phyloP scores from a whole-genome alignment of 176 grass and related monocot species.

The Oryza meyeriana region DNA sequence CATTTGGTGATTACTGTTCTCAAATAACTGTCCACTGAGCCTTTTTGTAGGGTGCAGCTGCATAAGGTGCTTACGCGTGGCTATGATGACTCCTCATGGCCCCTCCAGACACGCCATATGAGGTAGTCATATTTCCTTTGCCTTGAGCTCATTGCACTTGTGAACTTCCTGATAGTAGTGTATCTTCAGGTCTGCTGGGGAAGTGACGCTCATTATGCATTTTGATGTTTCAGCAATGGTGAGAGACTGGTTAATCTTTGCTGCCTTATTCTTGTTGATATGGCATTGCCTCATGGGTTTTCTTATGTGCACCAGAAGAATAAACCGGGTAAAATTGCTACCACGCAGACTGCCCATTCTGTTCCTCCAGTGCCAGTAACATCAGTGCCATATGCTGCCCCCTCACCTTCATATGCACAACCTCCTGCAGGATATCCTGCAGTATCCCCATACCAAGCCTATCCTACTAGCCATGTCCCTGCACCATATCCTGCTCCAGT shows the following conservation, averaged over 20 bases:
- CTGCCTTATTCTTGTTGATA: neutral
- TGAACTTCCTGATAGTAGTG: conserved; percentile 20
- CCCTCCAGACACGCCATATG: conserved; percentile 60
- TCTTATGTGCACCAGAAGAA: conserved; percentile 37
- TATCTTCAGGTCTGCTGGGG: conserved; percentile 62
- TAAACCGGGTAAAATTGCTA: conserved; percentile 23
- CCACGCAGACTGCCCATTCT: conserved; percentile 5
- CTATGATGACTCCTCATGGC: conserved; percentile 75
- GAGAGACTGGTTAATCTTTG: neutral
- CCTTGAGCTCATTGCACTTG: conserved; percentile 2
- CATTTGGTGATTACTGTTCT: neutral
- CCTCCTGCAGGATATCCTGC: conserved; percentile 31
- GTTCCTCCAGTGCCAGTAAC: conserved; percentile 6
- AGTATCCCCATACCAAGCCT: conserved; percentile 22
- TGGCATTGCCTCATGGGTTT: conserved; percentile 15
- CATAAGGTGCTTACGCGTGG: conserved; percentile 72
- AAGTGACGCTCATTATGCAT: conserved; percentile 78
- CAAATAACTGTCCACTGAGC: neutral
- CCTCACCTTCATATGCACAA: conserved; percentile 35
- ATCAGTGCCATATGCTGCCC: conserved; percentile 20
- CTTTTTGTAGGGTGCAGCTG: conserved; percentile 62
- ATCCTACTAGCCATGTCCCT: neutral
- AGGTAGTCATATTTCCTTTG: conserved; percentile 37
- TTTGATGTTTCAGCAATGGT: conserved; percentile 69
- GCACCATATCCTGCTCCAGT: conserved; percentile 32